These are phyloP conservation scores for Bjerkandera adusta DNA, from an alignment of 1,284 basidiomycete species.

Conservation along the genomic window DNA sequence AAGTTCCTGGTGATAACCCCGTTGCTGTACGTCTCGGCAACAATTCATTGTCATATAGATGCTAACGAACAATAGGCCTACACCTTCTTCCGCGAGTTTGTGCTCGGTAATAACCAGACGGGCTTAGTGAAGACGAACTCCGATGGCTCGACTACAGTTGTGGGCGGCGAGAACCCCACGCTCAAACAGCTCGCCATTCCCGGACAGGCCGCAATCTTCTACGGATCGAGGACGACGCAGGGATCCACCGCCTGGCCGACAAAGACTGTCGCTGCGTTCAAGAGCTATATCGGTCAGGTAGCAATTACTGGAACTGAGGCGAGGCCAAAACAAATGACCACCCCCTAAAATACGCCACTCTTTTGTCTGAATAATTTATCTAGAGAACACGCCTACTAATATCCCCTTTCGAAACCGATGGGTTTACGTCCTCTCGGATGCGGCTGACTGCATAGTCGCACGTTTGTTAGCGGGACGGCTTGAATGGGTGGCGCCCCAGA, in stretches of 20 bases:
- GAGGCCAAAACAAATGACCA: not conserved
- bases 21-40: constrained; percentile 7
- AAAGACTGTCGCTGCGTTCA: constrained; percentile 11
- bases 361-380: too few relatives aligned
- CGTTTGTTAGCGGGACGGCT: too few relatives aligned
- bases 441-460: too few relatives aligned
- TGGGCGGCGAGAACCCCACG: constrained; percentile 49
- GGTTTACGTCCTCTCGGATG: too few relatives aligned
- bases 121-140: constrained; percentile 11
- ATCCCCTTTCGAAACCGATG: too few relatives aligned
- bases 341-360: too few relatives aligned
- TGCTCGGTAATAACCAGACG: constrained; percentile 23
- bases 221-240: constrained; percentile 8
- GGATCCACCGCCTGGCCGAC: constrained; percentile 4
- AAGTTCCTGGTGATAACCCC: constrained; percentile 24
- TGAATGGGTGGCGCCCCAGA: too few relatives aligned
- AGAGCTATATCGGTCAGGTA: constrained; percentile 3
- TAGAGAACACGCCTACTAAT: too few relatives aligned
- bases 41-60: not conserved
- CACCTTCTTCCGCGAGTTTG: constrained; percentile 25
- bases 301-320: constrained; percentile 6
- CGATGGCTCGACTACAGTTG: constrained; percentile 3
- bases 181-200: constrained; percentile 11
- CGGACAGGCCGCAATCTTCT: constrained; percentile 9
- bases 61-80: constrained; percentile 16